Evolutionary conservation across 805 yeast genomes (phyloP).

Genomic region (Starmera pachycereana): DNA sequence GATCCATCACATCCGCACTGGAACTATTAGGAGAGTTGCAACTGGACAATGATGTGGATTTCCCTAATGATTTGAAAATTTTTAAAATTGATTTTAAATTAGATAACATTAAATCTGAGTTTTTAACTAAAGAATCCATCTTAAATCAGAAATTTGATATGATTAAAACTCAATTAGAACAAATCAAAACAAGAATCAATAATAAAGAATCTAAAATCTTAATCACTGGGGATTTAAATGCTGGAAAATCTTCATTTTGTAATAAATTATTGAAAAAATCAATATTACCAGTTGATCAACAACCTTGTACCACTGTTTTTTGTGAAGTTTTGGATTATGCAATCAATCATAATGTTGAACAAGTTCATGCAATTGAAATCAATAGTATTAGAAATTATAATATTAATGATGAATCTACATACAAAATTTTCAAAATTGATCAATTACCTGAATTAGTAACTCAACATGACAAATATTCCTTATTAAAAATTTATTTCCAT

Average conservation of each 20-base stretch:
- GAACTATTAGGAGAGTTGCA: slow-evolving; percentile 41
- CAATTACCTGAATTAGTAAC: slow-evolving; percentile 63
- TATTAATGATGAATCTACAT: slow-evolving; percentile 53
- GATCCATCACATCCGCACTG: slow-evolving; percentile 45
- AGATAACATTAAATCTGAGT: slow-evolving; percentile 35
- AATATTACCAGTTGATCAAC: slow-evolving; percentile 90
- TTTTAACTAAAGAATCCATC: slow-evolving; percentile 57
- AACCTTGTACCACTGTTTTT: slow-evolving; percentile 94
- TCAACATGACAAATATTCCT: slow-evolving; percentile 57
- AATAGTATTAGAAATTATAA: slow-evolving; percentile 25
- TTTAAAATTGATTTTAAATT: slow-evolving; percentile 53
- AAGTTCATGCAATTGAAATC: slow-evolving; percentile 82
- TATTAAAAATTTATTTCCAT: slow-evolving; percentile 72
- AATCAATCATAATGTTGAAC: slow-evolving; percentile 68
- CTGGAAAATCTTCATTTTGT: slow-evolving; percentile 95
- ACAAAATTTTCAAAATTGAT: slow-evolving; percentile 39
- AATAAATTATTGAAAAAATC: slow-evolving; percentile 74
- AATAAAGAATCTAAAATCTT: slow-evolving; percentile 90
- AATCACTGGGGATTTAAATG: slow-evolving; percentile 93
- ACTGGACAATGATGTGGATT: slow-evolving; percentile 56
- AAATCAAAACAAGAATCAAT: slow-evolving; percentile 74
- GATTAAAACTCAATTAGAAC: slow-evolving; percentile 54
- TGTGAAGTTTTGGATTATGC: slow-evolving; percentile 87
- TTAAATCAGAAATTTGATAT: slow-evolving; percentile 58
- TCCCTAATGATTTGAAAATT: slow-evolving; percentile 51